Evolutionary conservation across 805 yeast species (phyloP).

Genomic region (Helenozyma rhizophorensis): DNA sequence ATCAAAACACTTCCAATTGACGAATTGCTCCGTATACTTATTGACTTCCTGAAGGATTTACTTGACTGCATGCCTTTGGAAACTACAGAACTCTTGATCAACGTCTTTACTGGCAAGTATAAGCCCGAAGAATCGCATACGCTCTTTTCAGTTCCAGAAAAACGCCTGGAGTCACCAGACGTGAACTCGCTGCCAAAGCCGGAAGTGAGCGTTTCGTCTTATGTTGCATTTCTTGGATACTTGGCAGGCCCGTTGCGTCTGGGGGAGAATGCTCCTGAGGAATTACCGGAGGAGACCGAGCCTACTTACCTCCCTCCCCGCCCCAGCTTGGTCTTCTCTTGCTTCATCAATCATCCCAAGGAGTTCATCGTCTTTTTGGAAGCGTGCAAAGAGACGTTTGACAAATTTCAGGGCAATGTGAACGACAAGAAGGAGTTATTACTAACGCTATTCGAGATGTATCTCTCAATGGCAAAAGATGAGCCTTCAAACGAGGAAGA

Average conservation of each 20-base stretch:
- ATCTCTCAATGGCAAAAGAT: slow-evolving; percentile 51
- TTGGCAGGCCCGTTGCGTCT: slow-evolving; percentile 7
- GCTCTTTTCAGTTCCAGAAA: slow-evolving; percentile 2
- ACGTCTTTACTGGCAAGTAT: slow-evolving; percentile 85
- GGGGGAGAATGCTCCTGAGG: slow-evolving; percentile 1
- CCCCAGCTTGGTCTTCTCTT: slow-evolving; percentile 80
- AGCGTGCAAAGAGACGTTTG: slow-evolving; percentile 80
- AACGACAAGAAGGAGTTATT: slow-evolving; percentile 71
- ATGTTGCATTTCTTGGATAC: slow-evolving; percentile 14
- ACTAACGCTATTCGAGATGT: slow-evolving; percentile 78
- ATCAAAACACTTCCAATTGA: slow-evolving; percentile 67
- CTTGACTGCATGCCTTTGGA: slow-evolving; percentile 70
- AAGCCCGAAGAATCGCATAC: slow-evolving; percentile 32
- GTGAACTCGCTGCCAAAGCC: background rate
- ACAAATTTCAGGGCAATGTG: slow-evolving; percentile 63
- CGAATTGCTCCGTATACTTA: slow-evolving; percentile 69
- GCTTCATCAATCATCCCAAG: slow-evolving; percentile 79
- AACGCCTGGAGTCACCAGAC: background rate
- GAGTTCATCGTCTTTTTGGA: slow-evolving; percentile 91
- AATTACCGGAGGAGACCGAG: slow-evolving; percentile 3
- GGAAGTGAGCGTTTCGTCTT: slow-evolving; percentile 8
- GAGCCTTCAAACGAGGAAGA: slow-evolving; percentile 27
- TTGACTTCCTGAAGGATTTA: slow-evolving; percentile 60
- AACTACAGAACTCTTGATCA: slow-evolving; percentile 76
- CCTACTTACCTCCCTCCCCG: slow-evolving; percentile 89